These are phyloP conservation scores for Auricularia auricula-judae DNA, from an alignment of 768 basidiomycete species.

Conservation along the genomic window DNA sequence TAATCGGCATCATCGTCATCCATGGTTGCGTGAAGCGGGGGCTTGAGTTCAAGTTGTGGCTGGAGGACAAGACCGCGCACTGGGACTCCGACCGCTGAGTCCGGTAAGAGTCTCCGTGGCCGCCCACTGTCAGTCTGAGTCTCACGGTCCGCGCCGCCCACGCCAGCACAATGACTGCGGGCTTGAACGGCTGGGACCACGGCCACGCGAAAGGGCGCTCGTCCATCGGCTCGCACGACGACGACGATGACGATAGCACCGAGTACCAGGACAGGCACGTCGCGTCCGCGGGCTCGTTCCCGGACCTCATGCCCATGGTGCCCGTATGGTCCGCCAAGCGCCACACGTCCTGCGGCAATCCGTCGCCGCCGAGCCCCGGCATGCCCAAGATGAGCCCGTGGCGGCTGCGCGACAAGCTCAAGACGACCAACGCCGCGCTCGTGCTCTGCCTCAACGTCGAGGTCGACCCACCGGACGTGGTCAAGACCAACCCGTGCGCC, in stretches of 20 bases:
- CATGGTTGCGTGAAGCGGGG: conserved; percentile 30
- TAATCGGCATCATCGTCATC: conserved; percentile 93
- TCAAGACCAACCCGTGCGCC: conserved; percentile 95
- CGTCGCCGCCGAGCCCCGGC: conserved; percentile 57
- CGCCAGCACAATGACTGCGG: not conserved
- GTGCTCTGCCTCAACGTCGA: conserved; percentile 95
- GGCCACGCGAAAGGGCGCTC: not conserved
- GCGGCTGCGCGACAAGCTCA: conserved; percentile 80
- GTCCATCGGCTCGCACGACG: not conserved
- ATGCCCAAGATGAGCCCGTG: conserved; percentile 60
- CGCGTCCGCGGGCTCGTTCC: conserved; percentile 9
- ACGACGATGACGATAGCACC: not conserved
- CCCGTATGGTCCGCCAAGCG: conserved; percentile 38
- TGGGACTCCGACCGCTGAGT: not conserved
- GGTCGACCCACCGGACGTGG: conserved; percentile 92
- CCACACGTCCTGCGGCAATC: conserved; percentile 84
- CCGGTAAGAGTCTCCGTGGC: not conserved
- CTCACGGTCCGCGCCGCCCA: not conserved
- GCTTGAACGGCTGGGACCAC: not conserved
- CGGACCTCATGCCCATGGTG: conserved; percentile 10
- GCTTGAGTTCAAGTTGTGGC: not conserved
- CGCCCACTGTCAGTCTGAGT: not conserved
- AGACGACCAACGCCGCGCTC: conserved; percentile 80
- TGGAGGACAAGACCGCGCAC: too few relatives aligned
- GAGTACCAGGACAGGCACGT: not conserved